Evolutionary conservation across 2,329 filamentous ascomycete genomes (phyloP), one percentile per base, ranked within the genome.

Genomic region (Epichloe bromicola): DNA sequence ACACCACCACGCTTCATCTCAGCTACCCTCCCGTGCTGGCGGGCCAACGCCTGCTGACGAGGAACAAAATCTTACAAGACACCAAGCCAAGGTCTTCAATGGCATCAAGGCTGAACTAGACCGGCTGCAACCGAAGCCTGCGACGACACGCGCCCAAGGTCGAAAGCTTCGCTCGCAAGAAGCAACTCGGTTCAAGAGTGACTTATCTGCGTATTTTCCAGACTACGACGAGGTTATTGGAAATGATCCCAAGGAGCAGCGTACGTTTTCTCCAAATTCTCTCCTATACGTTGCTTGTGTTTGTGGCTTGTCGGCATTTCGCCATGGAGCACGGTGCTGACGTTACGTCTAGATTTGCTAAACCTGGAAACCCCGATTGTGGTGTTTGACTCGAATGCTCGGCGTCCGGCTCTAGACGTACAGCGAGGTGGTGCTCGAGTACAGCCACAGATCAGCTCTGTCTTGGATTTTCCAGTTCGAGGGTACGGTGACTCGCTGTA

Each of bases 141-240:
- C 67, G 40, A 72, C 74, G 57, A 67, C 67, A 37, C 70, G 71
- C 58, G 72, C 81, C 54, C 83, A 86, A 58, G 85, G 90, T 56
- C 76, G 78, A 61, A 91, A 88, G 63, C 72, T 96, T 64, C 80
- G 91, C 55, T 95, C 88, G 49, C 86, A 94, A 61, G 88, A 95
- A 60, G 86, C 85, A 11, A 84, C 84, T 48, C 78, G 88, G 59
- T 84, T 89, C 69, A 95, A 94, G 74, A 96, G 89, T 68, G 90
- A 96, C 63, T 75, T 97, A 54, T 84, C 89, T 38, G 79, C 82
- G 46, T 97, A 95, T 69, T 96, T 97, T 63, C 83, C 86, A 49
- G 90, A 94, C 62, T 97, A 95, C 67, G 90, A 96, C 67, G 88
- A 95, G 64, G 80, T 96, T 58, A 88, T 97, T 69, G 89, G 87